Evolutionary conservation across 2,329 filamentous ascomycete species (phyloP).

Genomic region (Colletotrichum chlorophyti): DNA sequence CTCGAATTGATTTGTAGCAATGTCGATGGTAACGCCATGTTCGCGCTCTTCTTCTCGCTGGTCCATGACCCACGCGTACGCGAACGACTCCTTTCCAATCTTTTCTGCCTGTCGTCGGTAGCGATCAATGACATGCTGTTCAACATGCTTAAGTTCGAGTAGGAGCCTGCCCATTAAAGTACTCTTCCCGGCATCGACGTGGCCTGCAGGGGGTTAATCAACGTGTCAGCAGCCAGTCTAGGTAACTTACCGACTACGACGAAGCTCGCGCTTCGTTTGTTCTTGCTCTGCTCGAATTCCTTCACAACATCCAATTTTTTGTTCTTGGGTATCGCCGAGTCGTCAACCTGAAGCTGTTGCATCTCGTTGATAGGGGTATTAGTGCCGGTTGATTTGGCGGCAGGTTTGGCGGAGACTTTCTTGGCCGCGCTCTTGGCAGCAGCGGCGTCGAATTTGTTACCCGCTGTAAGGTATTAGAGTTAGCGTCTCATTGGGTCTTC

Average conservation of each 20-base stretch:
- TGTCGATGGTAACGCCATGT: constrained; percentile 94
- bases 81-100: constrained; percentile 94
- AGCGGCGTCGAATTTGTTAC: constrained; percentile 50
- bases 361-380: constrained; percentile 35
- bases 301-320: constrained; percentile 87
- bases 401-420: constrained; percentile 37
- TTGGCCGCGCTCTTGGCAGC: constrained; percentile 47
- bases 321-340: constrained; percentile 64
- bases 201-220: constrained; percentile 60
- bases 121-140: constrained; percentile 86
- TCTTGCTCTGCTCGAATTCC: constrained; percentile 77
- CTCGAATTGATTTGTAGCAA: constrained; percentile 93
- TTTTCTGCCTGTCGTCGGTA: constrained; percentile 88
- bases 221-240: background rate
- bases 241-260: constrained; percentile 80
- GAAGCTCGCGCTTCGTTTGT: constrained; percentile 86
- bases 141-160: constrained; percentile 86
- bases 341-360: constrained; percentile 53
- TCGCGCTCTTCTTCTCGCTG: constrained; percentile 88
- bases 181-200: constrained; percentile 97
- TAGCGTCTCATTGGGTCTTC: constrained; percentile 55
- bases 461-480: constrained; percentile 63
- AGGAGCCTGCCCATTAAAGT: constrained; percentile 96
- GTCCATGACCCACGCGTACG: constrained; percentile 95
- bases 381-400: constrained; percentile 43